Base-by-base conservation (phyloP, 1,284 basidiomycete genomes). In the Rhodotorula sp. region DNA sequence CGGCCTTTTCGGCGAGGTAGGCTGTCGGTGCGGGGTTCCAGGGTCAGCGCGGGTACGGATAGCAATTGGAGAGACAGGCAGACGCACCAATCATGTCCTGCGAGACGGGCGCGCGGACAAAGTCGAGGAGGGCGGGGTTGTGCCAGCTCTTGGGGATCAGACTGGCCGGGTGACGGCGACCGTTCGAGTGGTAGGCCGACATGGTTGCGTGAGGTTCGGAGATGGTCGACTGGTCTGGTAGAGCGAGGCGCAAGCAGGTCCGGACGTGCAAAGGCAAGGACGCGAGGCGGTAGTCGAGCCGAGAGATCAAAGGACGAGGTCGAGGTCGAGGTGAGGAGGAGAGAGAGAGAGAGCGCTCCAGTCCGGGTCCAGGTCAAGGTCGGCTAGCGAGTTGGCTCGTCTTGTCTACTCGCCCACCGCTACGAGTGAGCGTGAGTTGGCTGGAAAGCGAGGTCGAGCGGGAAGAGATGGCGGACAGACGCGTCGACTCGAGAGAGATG, bases 71-170 rank as follows among this genome's bases (percentile, higher is more conserved):
- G 43, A 20, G 5, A 15, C 14, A 15, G n/a, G 51, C 1, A 43
- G 39, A 75, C 79, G 59, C 68, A 80, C 87, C 82, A 80, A 96
- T 87, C 89, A 97, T 93, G 72, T 92, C 90, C 80, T 85, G 83
- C 10, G 91, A 88, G 67, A 96, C 91, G 51, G 87, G 87, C 73
- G 86, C 87, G 75, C 87, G 84, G 83, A 96, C 86, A 78, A 96
- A 89, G 78, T 87, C 85, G 76, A 95, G 84, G 73, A 97, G 86
- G 61, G 86, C 87, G 26, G 89, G 89, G 82, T 91, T 87, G 83
- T 94, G 93, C 65, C 76, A 57, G 64, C 68, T 74, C 72, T 79
- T 79, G 57, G 77, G 78, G 34, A 79, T 26, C 54, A 79, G 78
- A 18, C 77, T 78, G 26, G 78, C 78, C 12, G 78, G 78, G 68